Conservation (phyloP, 2,329 filamentous ascomycete genomes). For the Tolypocladium tropicale region DNA sequence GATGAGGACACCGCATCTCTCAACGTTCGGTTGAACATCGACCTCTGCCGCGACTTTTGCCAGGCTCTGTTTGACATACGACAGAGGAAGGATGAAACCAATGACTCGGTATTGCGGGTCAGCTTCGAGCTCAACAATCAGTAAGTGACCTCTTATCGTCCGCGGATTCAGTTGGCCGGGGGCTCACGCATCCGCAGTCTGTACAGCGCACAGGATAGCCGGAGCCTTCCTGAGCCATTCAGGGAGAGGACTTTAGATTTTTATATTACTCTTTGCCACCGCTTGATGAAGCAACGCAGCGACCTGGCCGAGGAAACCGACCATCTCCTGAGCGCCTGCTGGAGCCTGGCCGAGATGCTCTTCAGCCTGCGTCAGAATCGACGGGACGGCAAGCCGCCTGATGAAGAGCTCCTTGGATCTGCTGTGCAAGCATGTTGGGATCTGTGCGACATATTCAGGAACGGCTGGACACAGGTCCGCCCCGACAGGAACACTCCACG, state of each 20-base stretch:
- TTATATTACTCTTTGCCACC: conserved; percentile 86
- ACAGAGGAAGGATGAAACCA: conserved; percentile 62
- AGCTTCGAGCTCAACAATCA: conserved; percentile 96
- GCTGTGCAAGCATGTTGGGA: conserved; percentile 94
- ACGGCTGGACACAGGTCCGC: conserved; percentile 82
- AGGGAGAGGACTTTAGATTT: conserved; percentile 86
- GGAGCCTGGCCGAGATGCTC: conserved; percentile 85
- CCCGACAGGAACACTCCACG: conserved; percentile 80
- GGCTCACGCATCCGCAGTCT: conserved; percentile 37
- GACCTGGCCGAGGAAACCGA: conserved; percentile 74
- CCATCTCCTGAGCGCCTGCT: conserved; percentile 73
- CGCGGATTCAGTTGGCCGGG: not conserved
- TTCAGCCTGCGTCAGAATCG: conserved; percentile 81
- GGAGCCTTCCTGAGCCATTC: conserved; percentile 74
- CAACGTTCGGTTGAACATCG: conserved; percentile 64
- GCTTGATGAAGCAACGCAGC: conserved; percentile 88
- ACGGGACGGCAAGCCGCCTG: conserved; percentile 59
- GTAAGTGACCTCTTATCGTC: conserved; percentile 26
- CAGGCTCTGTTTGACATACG: conserved; percentile 84
- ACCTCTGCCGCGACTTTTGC: conserved; percentile 85
- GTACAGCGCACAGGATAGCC: conserved; percentile 78
- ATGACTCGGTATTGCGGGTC: conserved; percentile 80
- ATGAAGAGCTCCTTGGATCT: conserved; percentile 77
- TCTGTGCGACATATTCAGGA: conserved; percentile 82
- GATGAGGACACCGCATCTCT: conserved; percentile 58